Evolutionary conservation across 2,329 filamentous ascomycete species (phyloP), one percentile per base, ranked within the genome.

Genomic region (Didymella arachidicola): DNA sequence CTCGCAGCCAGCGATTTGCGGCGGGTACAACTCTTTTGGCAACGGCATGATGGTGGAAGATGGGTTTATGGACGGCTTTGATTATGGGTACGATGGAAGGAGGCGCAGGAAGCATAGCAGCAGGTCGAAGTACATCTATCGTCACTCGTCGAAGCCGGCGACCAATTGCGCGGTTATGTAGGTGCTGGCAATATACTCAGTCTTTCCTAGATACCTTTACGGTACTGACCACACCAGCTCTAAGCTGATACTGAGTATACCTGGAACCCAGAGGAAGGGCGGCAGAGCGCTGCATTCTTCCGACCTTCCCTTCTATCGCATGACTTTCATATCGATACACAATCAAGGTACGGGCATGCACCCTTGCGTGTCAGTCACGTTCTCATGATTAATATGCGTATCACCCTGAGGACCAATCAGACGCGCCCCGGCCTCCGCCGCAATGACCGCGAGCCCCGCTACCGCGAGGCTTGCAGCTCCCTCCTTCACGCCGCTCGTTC

Each of bases 151-250:
- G 10, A 63, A 56, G 47, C 64, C 68, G 26, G 61, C 57, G 6
- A 65, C 64, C 12, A 66, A 67, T 39, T 71, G 68, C 48, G 57
- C 39, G 4, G 59, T 67, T 25, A 71, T 71, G 67, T 71, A 56
- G 52, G 11, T 4, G 12, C 14, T 16, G 18, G 19, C n/a, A 2
- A 22, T 25, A n/a, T 16, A 25, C 16, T n/a, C 38, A 22, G 41
- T 14, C 10, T 27, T 18, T 2, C 8, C 4, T 4, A 27, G 25
- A 12, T 26, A 16, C 11, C 38, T 16, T 42, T 42, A 11, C 3
- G 19, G 38, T 41, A n/a, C 4, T 18, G 2, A 25, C 3, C 11
- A 41, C 38, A 22, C 22, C 19, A 14, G 16, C 11, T 19, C 19
- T 19, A 26, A 42, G 39, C 39, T 42, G 11, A 42, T 18, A 39